These are phyloP conservation scores for Fusarium sp. DNA, from an alignment of 2,329 filamentous ascomycete genomes.

Conservation along the genomic window DNA sequence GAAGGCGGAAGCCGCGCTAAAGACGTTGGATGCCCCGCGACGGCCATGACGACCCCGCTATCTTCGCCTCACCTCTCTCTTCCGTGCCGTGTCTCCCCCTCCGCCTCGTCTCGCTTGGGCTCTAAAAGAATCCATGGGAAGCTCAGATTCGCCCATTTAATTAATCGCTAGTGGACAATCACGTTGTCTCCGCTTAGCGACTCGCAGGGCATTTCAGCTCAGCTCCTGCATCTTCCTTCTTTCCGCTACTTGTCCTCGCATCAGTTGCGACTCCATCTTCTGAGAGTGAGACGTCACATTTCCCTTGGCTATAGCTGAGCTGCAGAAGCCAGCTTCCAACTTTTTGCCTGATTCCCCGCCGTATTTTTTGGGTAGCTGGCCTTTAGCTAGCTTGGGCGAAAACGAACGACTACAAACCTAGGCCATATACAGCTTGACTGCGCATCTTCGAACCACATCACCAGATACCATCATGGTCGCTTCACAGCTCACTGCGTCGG, in stretches of 20 bases:
- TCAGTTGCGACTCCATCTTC: not conserved
- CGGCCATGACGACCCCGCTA: conserved; percentile 31
- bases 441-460: not conserved
- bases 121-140: conserved; percentile 29
- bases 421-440: not conserved
- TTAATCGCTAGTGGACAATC: conserved; percentile 25
- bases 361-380: not conserved
- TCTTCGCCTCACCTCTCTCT: conserved; percentile 4
- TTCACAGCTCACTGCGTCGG: conserved; percentile 53
- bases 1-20: conserved; percentile 30
- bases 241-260: conserved; percentile 5
- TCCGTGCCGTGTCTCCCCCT: conserved; percentile 9
- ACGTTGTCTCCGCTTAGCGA: conserved; percentile 11
- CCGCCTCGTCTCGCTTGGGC: conserved; percentile 17
- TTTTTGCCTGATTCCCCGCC: not conserved
- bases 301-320: conserved; percentile 4
- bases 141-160: conserved; percentile 19
- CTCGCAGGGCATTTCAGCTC: conserved; percentile 4
- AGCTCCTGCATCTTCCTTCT: conserved; percentile 8
- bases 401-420: not conserved
- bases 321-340: conserved; percentile 11
- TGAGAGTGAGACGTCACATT: conserved; percentile 14
- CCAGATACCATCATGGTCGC: conserved; percentile 48
- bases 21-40: conserved; percentile 27
- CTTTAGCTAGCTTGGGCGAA: conserved; percentile 17